Percentiles rank a stretch among this genome's conserved stretches.
Conservation (phyloP, 2,329 filamentous ascomycete genomes). For the Hymenoscyphus linearis region DNA sequence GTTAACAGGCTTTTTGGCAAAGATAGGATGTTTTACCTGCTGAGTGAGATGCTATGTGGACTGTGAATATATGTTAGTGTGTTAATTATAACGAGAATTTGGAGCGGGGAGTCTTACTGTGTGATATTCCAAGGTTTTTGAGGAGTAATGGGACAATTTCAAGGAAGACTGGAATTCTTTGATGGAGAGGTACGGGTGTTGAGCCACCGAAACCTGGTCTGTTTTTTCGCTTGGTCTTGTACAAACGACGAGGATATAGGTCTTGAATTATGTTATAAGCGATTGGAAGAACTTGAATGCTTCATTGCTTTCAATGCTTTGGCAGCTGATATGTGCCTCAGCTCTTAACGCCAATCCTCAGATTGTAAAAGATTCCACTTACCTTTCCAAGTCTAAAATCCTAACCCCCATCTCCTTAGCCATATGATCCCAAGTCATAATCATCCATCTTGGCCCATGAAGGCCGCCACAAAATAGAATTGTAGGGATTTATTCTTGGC, state of each 20-base stretch:
- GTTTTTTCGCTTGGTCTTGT: neutral
- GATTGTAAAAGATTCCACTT: too few relatives aligned
- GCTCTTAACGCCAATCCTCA: too few relatives aligned
- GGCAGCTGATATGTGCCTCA: too few relatives aligned
- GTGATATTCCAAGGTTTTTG: conserved; percentile 30
- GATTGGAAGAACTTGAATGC: too few relatives aligned
- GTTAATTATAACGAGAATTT: too few relatives aligned
- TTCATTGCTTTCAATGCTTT: too few relatives aligned
- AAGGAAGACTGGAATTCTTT: conserved; percentile 36
- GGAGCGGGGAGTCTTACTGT: neutral
- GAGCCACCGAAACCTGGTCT: conserved; percentile 42
- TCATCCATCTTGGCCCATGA: conserved; percentile 34
- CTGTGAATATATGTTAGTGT: neutral
- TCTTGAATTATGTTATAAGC: too few relatives aligned
- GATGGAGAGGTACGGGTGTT: conserved; percentile 33
- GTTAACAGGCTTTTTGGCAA: too few relatives aligned
- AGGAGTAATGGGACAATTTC: conserved; percentile 38
- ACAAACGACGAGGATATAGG: neutral
- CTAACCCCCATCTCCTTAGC: conserved; percentile 29
- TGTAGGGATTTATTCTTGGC: conserved; percentile 24
- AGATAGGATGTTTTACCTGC: too few relatives aligned
- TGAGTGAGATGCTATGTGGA: conserved; percentile 37
- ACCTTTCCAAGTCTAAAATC: too few relatives aligned
- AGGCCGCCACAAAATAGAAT: conserved; percentile 36
- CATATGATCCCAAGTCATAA: conserved; percentile 30